Percentiles rank a stretch among this genome's conserved stretches.
phyloP scores from a whole-genome alignment of 768 basidiomycete species.

The Cantharellus anzutake region DNA sequence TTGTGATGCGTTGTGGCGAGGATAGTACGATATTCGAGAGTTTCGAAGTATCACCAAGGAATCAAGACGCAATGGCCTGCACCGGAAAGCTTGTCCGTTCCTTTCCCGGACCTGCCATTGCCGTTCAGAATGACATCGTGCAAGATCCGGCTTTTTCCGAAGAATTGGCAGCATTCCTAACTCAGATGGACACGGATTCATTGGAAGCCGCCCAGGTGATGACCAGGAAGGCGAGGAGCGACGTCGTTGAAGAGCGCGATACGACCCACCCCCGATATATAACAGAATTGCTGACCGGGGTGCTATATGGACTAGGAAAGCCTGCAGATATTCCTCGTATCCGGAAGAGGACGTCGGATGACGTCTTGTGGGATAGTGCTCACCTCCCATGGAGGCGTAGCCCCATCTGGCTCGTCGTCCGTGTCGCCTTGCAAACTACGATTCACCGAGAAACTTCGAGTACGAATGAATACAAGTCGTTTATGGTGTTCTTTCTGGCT shows the following conservation, averaged over 20 bases:
- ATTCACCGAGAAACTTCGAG: too few species aligned
- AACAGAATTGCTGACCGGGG: slow-evolving; percentile 28
- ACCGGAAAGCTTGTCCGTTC: too few species aligned
- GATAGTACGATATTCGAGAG: too few species aligned
- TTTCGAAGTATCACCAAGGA: too few species aligned
- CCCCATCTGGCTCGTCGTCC: slow-evolving; percentile 32
- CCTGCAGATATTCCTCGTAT: slow-evolving; percentile 10
- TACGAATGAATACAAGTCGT: slow-evolving; percentile 25
- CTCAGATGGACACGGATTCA: slow-evolving; percentile 18
- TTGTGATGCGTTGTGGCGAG: too few species aligned
- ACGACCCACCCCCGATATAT: slow-evolving; percentile 29
- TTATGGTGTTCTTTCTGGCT: slow-evolving; percentile 26
- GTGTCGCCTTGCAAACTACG: too few species aligned
- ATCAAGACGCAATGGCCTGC: too few species aligned
- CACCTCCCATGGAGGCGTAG: slow-evolving; percentile 37
- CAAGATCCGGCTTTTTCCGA: slow-evolving; percentile 16
- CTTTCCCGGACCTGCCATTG: too few species aligned
- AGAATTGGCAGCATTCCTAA: slow-evolving; percentile 24
- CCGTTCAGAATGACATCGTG: too few species aligned
- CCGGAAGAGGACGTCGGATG: too few species aligned
- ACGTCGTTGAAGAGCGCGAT: slow-evolving; percentile 20
- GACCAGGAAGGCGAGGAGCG: slow-evolving; percentile 17
- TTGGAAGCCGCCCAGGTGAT: slow-evolving; percentile 18
- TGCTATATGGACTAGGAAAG: slow-evolving; percentile 22
- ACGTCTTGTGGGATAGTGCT: too few species aligned